Base-by-base conservation (phyloP, 2,329 filamentous ascomycete genomes). In the Neonectria hederae region DNA sequence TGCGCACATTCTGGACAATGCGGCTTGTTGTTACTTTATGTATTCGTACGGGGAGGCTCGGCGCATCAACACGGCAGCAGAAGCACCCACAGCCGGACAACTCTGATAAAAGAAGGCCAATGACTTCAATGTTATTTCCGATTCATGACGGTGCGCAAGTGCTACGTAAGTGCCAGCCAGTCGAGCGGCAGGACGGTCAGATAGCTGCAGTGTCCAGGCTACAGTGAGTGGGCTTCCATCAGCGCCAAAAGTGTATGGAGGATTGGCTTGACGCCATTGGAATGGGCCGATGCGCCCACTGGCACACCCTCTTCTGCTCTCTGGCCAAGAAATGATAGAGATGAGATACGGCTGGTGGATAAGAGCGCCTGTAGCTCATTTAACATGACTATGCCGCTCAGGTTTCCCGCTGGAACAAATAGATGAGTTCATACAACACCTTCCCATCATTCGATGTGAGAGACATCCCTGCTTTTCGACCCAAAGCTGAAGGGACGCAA, bases 301-400 rank as follows among this genome's bases (percentile, higher is more conserved):
- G 48, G 48, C 10, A 21, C 28, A 51, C 48, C 26, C n/a, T 32
- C 48, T 51, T 14, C 14, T 32, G n/a, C 8, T 95, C 74, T 85
- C 87, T 62, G 90, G 90, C 91, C 3, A 32, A 14, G n/a, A n/a
- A 14, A 7, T 21, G 21, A 28, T 28, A 8, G 26, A 51, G 26
- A 21, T 32, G 6, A 32, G 24, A 49, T 30, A 13, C 11, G 13
- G 8, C 14, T 48, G 45, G 24, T 10, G 6, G 24, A 38, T n/a
- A 9, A 38, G 35, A 5, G 14, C 35, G 35, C 17, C 14, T 38
- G n/a, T 5, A 14, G 7, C 14, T 35, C 10, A 35, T 7, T 17
- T 14, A 35, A 17, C 32, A 35, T 35, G 32, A 6, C 5, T 14
- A 40, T 19, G 5, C n/a, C 9, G 8, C 6, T 35, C 32, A 6